Percentiles rank a stretch among this genome's conserved stretches.
Evolutionary conservation across 2,329 filamentous ascomycete genomes (phyloP).

Genomic region (Polytolypa hystricis): DNA sequence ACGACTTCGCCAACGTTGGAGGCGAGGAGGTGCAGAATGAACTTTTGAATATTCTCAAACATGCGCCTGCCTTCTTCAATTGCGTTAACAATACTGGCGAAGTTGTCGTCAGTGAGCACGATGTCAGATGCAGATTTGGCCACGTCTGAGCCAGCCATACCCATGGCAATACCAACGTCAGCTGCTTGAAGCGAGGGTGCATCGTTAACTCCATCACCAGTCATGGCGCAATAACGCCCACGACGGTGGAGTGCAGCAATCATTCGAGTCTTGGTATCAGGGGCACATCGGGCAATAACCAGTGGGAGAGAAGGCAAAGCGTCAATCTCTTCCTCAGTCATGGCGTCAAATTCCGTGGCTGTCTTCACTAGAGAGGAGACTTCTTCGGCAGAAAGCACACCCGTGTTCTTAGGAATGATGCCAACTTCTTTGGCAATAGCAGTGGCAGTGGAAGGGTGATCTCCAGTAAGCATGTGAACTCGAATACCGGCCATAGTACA

Average conservation of each 20-base stretch:
- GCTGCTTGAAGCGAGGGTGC: slow-evolving; percentile 68
- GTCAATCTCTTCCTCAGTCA: slow-evolving; percentile 47
- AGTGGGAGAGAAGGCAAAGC: slow-evolving; percentile 62
- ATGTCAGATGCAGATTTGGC: slow-evolving; percentile 65
- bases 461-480: slow-evolving; percentile 49
- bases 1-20: slow-evolving; percentile 49
- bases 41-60: slow-evolving; percentile 82
- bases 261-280: slow-evolving; percentile 82
- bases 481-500: slow-evolving; percentile 45
- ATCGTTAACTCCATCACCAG: slow-evolving; percentile 80
- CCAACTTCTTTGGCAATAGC: slow-evolving; percentile 49
- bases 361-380: slow-evolving; percentile 43
- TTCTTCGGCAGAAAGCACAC: slow-evolving; percentile 35
- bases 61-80: slow-evolving; percentile 75
- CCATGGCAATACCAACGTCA: slow-evolving; percentile 85
- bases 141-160: slow-evolving; percentile 70
- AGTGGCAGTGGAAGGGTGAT: slow-evolving; percentile 46
- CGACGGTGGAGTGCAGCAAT: slow-evolving; percentile 76
- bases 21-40: slow-evolving; percentile 45
- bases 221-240: slow-evolving; percentile 71
- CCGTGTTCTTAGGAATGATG: slow-evolving; percentile 39
- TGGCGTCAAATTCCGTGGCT: slow-evolving; percentile 44
- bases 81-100: slow-evolving; percentile 72
- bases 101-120: slow-evolving; percentile 64
- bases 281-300: slow-evolving; percentile 74